Conservation (phyloP, 208 protist genomes). For the Leishmania aethiopica region DNA sequence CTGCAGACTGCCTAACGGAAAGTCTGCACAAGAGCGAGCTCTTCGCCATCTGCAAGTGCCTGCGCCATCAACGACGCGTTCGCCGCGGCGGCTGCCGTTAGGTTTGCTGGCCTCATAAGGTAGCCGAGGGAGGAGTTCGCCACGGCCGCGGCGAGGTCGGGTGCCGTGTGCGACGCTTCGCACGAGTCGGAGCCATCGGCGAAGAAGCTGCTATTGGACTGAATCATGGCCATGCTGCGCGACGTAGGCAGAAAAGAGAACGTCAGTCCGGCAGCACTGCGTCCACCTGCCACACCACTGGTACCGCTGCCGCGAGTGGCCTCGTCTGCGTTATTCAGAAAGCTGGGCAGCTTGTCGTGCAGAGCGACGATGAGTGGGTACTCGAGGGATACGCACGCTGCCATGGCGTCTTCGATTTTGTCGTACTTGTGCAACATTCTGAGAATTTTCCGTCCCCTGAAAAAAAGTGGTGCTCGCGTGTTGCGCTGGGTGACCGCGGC, state of each 20-base stretch:
- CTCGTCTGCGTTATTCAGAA: constrained; percentile 24
- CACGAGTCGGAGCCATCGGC: constrained; percentile 16
- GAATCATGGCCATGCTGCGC: constrained; percentile 8
- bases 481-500: not conserved
- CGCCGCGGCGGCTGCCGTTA: constrained; percentile 3
- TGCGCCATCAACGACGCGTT: constrained; percentile 9
- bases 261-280: not conserved
- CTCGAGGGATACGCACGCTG: constrained; percentile 24
- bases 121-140: constrained; percentile 25
- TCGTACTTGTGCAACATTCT: constrained; percentile 39
- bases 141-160: constrained; percentile 9
- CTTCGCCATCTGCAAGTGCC: constrained; percentile 24
- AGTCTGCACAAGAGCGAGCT: constrained; percentile 24
- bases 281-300: not conserved
- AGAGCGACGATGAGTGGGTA: constrained; percentile 44
- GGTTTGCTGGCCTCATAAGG: constrained; percentile 24
- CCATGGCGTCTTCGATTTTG: constrained; percentile 58
- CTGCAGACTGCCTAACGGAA: constrained; percentile 32
- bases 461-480: not conserved
- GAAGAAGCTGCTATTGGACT: constrained; percentile 27
- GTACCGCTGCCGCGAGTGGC: constrained; percentile 3
- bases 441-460: not conserved
- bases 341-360: constrained; percentile 22
- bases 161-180: constrained; percentile 9
- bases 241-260: constrained; percentile 25